Conservation (phyloP, 257 asterid species). For the Mitragyna speciosa region DNA sequence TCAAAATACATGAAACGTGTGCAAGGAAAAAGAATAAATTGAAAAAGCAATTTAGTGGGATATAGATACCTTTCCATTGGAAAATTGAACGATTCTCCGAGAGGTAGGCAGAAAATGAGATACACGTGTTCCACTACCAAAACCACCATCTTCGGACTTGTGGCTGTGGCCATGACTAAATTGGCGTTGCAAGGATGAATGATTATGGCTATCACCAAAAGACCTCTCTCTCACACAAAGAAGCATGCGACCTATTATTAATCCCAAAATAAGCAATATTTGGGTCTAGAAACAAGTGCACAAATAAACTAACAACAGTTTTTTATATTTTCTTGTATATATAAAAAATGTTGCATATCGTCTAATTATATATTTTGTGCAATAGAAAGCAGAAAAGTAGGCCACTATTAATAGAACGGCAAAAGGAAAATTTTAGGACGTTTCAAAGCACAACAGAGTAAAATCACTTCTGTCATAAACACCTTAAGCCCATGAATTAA, state of each 20-base stretch:
- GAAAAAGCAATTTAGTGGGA: background rate
- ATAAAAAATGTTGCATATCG: background rate
- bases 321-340: background rate
- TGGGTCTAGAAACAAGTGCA: constrained; percentile 11
- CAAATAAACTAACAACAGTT: background rate
- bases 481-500: background rate
- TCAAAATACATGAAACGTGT: background rate
- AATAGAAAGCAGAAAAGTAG: background rate
- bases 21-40: background rate
- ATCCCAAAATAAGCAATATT: background rate
- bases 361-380: background rate
- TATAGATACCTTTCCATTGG: constrained; percentile 78
- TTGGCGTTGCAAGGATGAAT: constrained; percentile 88
- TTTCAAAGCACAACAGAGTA: background rate
- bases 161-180: constrained; percentile 92
- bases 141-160: constrained; percentile 77
- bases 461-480: background rate
- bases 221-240: constrained; percentile 97
- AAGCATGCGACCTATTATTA: constrained; percentile 87
- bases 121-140: constrained; percentile 76
- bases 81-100: constrained; percentile 95
- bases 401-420: background rate
- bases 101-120: constrained; percentile 98
- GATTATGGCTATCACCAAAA: constrained; percentile 60
- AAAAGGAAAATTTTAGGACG: background rate